Percentiles rank a stretch among this genome's conserved stretches.
Evolutionary conservation across 2,329 filamentous ascomycete species (phyloP).

Genomic region (Penicillium sp.): DNA sequence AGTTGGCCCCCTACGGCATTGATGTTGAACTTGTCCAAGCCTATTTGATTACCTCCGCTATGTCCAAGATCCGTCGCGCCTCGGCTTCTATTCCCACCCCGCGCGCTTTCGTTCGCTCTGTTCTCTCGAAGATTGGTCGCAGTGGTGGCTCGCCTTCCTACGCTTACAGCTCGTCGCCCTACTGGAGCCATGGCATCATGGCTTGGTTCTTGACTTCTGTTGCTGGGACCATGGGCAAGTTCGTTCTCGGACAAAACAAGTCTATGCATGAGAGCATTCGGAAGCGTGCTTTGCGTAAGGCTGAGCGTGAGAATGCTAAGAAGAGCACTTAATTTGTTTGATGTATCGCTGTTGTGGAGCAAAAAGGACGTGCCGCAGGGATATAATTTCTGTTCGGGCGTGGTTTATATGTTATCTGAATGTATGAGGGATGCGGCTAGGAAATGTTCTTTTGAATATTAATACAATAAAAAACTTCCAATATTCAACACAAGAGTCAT

Average conservation of each 20-base stretch:
- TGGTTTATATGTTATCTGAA: neutral
- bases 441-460: neutral
- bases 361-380: neutral
- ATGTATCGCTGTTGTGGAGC: neutral
- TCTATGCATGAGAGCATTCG: constrained; percentile 81
- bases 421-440: neutral
- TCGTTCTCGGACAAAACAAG: constrained; percentile 62
- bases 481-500: no score
- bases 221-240: constrained; percentile 56
- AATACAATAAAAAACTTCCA: neutral
- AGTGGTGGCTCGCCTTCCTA: constrained; percentile 75
- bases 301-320: constrained; percentile 70
- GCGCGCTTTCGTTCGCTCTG: constrained; percentile 74
- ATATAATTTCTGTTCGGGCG: neutral
- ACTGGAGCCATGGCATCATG: constrained; percentile 88
- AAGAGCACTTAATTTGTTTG: constrained; percentile 36
- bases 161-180: constrained; percentile 83
- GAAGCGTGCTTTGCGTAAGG: constrained; percentile 77
- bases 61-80: constrained; percentile 89
- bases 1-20: constrained; percentile 76
- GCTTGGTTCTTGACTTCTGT: constrained; percentile 72
- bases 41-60: constrained; percentile 91
- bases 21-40: constrained; percentile 89
- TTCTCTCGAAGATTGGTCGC: constrained; percentile 75
- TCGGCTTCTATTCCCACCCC: constrained; percentile 77